A percentile compares a stretch with the other conserved stretches of the same genome.
Evolutionary conservation across 495 filamentous ascomycete species (phyloP).

Genomic region (Letharia columbiana): DNA sequence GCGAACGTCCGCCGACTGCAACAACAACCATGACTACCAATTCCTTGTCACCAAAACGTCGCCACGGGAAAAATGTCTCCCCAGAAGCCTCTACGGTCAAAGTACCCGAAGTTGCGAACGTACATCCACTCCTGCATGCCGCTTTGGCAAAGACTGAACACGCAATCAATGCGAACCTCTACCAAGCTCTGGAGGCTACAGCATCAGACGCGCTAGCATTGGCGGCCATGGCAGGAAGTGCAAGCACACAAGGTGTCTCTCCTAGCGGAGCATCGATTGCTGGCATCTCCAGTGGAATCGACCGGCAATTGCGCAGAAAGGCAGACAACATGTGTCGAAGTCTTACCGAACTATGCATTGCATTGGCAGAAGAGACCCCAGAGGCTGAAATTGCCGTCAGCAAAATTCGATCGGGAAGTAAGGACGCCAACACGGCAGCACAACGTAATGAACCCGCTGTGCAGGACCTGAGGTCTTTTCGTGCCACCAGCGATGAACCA

Average conservation of each 20-base stretch:
- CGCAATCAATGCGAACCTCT: conserved; percentile 61
- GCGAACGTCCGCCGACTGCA: conserved; percentile 80
- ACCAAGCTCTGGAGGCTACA: conserved; percentile 70
- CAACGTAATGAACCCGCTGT: conserved; percentile 30
- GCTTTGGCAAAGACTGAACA: conserved; percentile 69
- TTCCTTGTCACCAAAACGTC: conserved; percentile 73
- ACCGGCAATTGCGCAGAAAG: conserved; percentile 79
- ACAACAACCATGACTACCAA: conserved; percentile 89
- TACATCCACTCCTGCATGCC: conserved; percentile 71
- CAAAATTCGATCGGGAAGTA: conserved; percentile 26
- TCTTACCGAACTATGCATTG: conserved; percentile 85
- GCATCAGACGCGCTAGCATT: conserved; percentile 72
- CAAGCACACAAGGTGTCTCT: conserved; percentile 44
- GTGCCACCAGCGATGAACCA: conserved; percentile 39
- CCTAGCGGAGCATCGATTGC: conserved; percentile 58
- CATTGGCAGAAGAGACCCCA: conserved; percentile 54
- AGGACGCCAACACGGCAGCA: conserved; percentile 25
- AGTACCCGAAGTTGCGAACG: conserved; percentile 29
- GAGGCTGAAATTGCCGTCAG: not conserved
- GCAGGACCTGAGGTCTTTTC: conserved; percentile 32
- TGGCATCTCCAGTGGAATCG: conserved; percentile 48
- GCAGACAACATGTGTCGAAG: conserved; percentile 88
- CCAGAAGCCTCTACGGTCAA: conserved; percentile 35
- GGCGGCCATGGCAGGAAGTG: conserved; percentile 60
- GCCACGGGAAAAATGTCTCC: conserved; percentile 45